phyloP scores from a whole-genome alignment of 2,329 filamentous ascomycete species.

The Aspergillus sp. region DNA sequence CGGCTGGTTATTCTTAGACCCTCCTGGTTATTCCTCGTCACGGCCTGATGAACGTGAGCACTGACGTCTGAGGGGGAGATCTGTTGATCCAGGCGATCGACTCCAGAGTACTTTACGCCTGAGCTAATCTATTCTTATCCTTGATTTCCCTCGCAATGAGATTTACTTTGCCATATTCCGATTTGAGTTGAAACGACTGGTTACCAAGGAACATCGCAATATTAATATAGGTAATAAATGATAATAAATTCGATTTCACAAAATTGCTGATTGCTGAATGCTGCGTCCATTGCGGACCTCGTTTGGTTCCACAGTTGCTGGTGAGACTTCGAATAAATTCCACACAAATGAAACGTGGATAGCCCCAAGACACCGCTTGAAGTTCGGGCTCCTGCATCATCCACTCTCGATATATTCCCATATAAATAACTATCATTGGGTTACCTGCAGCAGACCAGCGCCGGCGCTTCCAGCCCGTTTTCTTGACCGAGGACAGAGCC shows the following conservation, averaged over 20 bases:
- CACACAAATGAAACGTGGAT: slow-evolving; percentile 11
- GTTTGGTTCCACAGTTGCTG: slow-evolving; percentile 8
- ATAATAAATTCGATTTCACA: neutral
- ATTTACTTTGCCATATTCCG: neutral
- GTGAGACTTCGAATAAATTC: neutral
- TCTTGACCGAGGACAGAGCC: neutral
- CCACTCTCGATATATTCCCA: neutral
- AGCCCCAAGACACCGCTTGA: slow-evolving; percentile 4
- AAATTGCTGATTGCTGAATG: neutral
- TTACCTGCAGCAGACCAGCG: neutral
- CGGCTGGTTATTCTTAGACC: no score
- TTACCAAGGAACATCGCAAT: neutral
- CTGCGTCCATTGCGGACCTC: neutral
- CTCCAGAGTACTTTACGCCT: neutral
- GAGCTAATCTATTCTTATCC: slow-evolving; percentile 4
- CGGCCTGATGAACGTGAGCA: neutral
- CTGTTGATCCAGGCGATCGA: slow-evolving; percentile 1
- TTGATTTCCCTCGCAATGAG: neutral
- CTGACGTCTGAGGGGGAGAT: neutral
- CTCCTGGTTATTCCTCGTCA: neutral
- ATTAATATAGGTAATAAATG: neutral
- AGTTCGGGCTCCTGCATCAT: neutral
- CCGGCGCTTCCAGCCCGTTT: neutral
- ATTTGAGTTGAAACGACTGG: neutral
- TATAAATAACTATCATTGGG: neutral